Evolutionary conservation across 108 stramenopile genomes (phyloP), one percentile per base, ranked within the genome.

Genomic region (Discostella pseudostelligera): DNA sequence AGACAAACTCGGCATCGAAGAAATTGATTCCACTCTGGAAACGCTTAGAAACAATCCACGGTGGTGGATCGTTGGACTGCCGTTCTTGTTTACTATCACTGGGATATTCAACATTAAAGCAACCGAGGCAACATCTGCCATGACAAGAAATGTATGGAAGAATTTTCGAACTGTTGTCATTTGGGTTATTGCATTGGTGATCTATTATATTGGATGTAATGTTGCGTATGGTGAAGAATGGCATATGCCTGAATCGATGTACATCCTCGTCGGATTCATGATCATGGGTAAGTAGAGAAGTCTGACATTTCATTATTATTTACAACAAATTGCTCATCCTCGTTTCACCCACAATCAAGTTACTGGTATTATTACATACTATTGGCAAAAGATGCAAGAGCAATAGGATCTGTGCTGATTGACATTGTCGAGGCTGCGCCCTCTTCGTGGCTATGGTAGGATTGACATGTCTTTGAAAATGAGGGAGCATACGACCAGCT

Each of bases 71-170:
- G 39, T 62, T 0, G 69, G 55, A 17, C 21, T 58, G 35, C 28
- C 62, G 16, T 6, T 69, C 24, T 28, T 79, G 0, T 69, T 79
- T 19, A 17, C 43, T 0, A 19, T 69, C 8, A 76, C 81, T 21
- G 81, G 77, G n/a, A 75, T 75, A 13, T 79, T 75, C 45, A 75
- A 79, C 49, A 79, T 82, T 19, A 56, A 55, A 13, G 62, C 81
- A 13, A 82, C 78, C 16, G 65, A 55, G 39, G 78, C 64, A 11
- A 83, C 81, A 19, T 67, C 64, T 19, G 67, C 78, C 42, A 82
- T 82, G 81, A 82, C 81, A 10, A 69, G 81, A 20, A 82, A 82
- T 48, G 66, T 80, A 6, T 82, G 81, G 81, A 78, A 78, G 67
- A 80, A 77, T 46, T 47, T 77, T 3, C 49, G 82, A 37, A 74